phyloP scores from a whole-genome alignment of 305 asterid species.

The Fraxinus platypoda region DNA sequence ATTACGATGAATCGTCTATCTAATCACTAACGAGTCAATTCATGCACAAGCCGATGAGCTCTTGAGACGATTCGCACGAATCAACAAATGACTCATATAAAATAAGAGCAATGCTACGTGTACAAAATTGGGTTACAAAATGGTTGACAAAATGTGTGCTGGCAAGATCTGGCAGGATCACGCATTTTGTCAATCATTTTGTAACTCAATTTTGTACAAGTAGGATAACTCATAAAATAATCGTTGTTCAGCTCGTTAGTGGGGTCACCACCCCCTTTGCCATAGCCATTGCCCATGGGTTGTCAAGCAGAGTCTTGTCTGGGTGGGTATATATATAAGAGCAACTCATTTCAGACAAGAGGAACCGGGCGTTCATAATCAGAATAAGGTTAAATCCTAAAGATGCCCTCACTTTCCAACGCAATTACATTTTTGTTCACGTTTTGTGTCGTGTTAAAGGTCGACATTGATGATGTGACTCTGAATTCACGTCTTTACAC shows the following conservation, averaged over 20 bases:
- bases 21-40: too few species aligned
- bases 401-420: conserved; percentile 2
- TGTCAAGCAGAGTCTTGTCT: neutral
- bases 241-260: neutral
- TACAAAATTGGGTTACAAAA: too few species aligned
- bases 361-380: neutral
- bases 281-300: neutral
- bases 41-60: neutral
- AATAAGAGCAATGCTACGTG: too few species aligned
- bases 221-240: too few species aligned
- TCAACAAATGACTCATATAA: neutral
- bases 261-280: neutral
- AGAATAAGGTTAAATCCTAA: neutral
- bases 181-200: too few species aligned
- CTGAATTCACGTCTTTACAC: neutral
- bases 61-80: neutral
- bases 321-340: neutral
- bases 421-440: neutral
- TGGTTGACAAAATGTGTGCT: too few species aligned
- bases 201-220: too few species aligned
- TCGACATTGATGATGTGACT: neutral
- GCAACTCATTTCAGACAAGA: neutral
- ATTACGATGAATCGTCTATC: too few species aligned
- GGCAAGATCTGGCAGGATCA: too few species aligned
- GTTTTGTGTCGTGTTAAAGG: neutral